A percentile compares a stretch with the other conserved stretches of the same genome.
Evolutionary conservation across 2,329 filamentous ascomycete genomes (phyloP).

Genomic region (Ophiostoma ulmi): DNA sequence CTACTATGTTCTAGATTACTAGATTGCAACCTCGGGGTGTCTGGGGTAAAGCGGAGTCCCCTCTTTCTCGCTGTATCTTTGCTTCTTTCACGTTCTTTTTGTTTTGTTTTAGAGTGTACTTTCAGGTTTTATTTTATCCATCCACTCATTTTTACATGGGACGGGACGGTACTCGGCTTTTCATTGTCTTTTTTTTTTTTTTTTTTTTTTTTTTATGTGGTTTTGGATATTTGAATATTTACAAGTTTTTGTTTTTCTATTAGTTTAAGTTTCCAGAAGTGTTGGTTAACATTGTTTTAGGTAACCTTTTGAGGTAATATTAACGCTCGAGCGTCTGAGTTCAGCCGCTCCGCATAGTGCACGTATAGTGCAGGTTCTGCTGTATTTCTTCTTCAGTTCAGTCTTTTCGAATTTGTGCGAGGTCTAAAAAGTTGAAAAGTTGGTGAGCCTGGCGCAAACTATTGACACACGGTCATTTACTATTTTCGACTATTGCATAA

Average conservation of each 20-base stretch:
- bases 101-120: neutral
- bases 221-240: no score
- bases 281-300: neutral
- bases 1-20: neutral
- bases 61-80: neutral
- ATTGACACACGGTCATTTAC: slow-evolving; percentile 5
- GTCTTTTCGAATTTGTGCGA: neutral
- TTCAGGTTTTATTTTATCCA: neutral
- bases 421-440: neutral
- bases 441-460: neutral
- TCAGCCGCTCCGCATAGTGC: neutral
- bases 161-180: neutral
- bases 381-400: neutral
- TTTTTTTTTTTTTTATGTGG: neutral
- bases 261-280: neutral
- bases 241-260: neutral
- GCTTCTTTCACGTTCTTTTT: neutral
- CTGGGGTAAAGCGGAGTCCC: slow-evolving; percentile 14
- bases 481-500: neutral
- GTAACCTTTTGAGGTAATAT: neutral
- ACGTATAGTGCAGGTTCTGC: neutral
- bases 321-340: neutral
- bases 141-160: slow-evolving; percentile 5
- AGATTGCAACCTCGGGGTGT: neutral
- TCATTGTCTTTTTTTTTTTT: neutral